Evolutionary conservation across 345 rosid species (phyloP), one percentile per base, ranked within the genome.

Genomic region (Boechera stricta): DNA sequence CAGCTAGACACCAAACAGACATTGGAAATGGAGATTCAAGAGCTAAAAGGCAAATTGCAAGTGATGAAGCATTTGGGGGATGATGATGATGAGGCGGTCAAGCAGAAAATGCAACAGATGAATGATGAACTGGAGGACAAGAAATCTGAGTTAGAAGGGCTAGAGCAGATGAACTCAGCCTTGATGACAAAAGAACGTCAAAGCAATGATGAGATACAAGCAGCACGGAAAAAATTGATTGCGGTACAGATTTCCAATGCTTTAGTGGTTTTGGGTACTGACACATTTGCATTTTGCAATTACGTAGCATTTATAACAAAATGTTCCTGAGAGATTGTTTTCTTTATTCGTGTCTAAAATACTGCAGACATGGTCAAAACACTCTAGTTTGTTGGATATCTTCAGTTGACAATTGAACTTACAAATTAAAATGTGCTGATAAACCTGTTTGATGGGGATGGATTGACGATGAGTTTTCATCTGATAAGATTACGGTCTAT

Each of bases 21-120:
- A 82, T 45, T 94, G 67, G 92, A 94, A 74, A 87, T 92, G 94
- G 98, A 88, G 82, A 94, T 94, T 70, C 86, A 84, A 79, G 98
- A 92, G 67, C 68, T 94, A 49, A 90, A 87, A 82, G 97, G 98
- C 7, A 89, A 92, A 76, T 32, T 91, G 28, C 86, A 87, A 78
- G 94, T 94, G 79, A 86, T 91, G 91, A 83, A 87, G 83, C 97
- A 94, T 80, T 86, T 94, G 71, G 97, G 85, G 35, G 85, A 87
- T 81, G 85, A 85, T 55, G 90, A 94, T 82, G 94, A 94, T 76
- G 90, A 78, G 63, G 96, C 91, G 1, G 89, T 89, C 35, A 82
- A 89, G 75, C 72, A 82, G 52, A 88, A 88, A 82, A 89, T 94
- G 86, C 76, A 89, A 79, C 93, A 88, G 70, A 90, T 94, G 94